Conservation (phyloP, 108 stramenopile species). For the Ochromonas danica region DNA sequence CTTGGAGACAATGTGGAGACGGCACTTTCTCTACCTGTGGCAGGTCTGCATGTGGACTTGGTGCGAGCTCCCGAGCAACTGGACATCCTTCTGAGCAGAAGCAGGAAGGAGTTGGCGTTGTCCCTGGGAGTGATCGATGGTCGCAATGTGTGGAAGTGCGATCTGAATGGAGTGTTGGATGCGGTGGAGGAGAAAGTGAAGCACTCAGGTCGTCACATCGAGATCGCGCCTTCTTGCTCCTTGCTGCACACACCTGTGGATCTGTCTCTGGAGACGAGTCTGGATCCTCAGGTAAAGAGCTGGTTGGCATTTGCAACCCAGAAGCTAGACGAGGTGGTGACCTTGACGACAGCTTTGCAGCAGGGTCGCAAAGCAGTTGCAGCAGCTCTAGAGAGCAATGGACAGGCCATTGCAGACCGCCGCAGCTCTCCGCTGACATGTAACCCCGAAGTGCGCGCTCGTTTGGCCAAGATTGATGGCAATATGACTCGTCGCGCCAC, state of each 20-base stretch:
- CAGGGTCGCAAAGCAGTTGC: constrained; percentile 56
- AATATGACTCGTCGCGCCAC: too few relatives aligned
- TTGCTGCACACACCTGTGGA: constrained; percentile 63
- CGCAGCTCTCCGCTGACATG: too few relatives aligned
- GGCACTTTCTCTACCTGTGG: constrained; percentile 41
- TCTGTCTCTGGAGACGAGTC: constrained; percentile 45
- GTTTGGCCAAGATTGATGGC: too few relatives aligned
- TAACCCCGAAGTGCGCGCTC: too few relatives aligned
- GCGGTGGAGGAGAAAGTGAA: too few relatives aligned
- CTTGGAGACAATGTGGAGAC: too few relatives aligned
- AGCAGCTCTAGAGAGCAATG: too few relatives aligned
- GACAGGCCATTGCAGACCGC: too few relatives aligned
- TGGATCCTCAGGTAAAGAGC: constrained; percentile 44
- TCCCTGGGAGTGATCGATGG: constrained; percentile 61
- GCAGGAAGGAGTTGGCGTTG: constrained; percentile 59
- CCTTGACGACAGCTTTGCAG: constrained; percentile 43
- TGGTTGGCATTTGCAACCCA: constrained; percentile 61
- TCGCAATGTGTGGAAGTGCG: constrained; percentile 59
- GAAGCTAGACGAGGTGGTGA: constrained; percentile 58
- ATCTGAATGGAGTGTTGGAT: constrained; percentile 44
- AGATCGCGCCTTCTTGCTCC: constrained; percentile 55
- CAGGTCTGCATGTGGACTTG: constrained; percentile 60
- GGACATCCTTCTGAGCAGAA: too few relatives aligned
- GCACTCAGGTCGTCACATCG: constrained; percentile 21
- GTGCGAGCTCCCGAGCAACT: constrained; percentile 49